phyloP scores from a whole-genome alignment of 1,284 basidiomycete genomes.

The Heliocybe sulcata region DNA sequence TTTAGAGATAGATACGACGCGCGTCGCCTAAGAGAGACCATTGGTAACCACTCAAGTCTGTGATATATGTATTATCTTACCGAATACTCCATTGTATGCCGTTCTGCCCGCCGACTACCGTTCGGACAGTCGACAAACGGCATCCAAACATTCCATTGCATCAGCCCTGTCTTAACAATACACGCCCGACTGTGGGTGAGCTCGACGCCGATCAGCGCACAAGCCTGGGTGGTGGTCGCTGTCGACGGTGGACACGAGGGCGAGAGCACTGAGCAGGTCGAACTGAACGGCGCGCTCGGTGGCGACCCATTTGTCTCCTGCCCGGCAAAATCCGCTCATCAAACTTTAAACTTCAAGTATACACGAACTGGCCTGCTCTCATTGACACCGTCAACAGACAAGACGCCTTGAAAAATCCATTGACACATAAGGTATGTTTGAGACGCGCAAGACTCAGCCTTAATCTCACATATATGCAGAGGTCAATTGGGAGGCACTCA shows the following conservation, averaged over 20 bases:
- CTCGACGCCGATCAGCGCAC: slow-evolving; percentile 6
- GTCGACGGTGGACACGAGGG: neutral
- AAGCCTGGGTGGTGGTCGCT: slow-evolving; percentile 2
- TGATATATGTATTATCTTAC: slow-evolving; percentile 7
- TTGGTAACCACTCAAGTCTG: neutral
- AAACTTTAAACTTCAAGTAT: neutral
- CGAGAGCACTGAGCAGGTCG: no score
- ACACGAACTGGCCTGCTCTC: slow-evolving; percentile 14
- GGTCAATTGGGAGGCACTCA: slow-evolving; percentile 84
- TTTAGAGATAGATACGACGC: neutral
- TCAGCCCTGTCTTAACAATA: slow-evolving; percentile 9
- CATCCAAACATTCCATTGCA: slow-evolving; percentile 55
- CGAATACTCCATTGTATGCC: slow-evolving; percentile 8
- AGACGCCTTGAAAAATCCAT: slow-evolving; percentile 84
- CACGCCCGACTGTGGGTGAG: slow-evolving; percentile 7
- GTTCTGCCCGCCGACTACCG: slow-evolving; percentile 21
- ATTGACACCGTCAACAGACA: slow-evolving; percentile 18
- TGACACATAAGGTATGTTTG: slow-evolving; percentile 49
- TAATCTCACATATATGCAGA: slow-evolving; percentile 29
- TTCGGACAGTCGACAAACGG: slow-evolving; percentile 31
- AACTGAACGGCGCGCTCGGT: no score
- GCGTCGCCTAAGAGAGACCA: neutral
- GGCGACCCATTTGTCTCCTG: neutral
- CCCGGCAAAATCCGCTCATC: neutral
- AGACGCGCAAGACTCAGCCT: neutral